Evolutionary conservation across 495 filamentous ascomycete genomes (phyloP).

Genomic region (Xylaria nigripes): DNA sequence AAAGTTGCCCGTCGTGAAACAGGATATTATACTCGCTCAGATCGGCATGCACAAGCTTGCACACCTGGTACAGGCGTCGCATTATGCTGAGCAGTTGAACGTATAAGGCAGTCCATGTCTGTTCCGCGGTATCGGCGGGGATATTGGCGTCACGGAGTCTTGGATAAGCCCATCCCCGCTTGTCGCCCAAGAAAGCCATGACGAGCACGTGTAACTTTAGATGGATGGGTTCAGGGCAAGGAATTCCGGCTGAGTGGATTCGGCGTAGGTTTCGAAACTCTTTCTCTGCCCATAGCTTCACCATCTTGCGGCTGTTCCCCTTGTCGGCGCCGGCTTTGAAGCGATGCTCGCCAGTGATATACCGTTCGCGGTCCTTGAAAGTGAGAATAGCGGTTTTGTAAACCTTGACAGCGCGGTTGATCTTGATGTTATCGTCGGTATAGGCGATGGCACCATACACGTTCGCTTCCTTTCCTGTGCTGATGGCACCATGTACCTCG

Average conservation of each 20-base stretch:
- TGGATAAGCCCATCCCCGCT: constrained; percentile 76
- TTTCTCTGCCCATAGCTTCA: constrained; percentile 97
- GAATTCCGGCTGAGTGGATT: constrained; percentile 72
- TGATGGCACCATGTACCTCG: constrained; percentile 79
- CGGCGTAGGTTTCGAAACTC: constrained; percentile 90
- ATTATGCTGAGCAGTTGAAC: constrained; percentile 78
- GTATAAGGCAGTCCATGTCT: constrained; percentile 72
- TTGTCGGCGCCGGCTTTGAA: constrained; percentile 74
- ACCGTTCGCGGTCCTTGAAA: constrained; percentile 94
- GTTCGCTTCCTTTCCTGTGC: constrained; percentile 95
- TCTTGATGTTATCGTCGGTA: constrained; percentile 36
- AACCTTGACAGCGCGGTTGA: constrained; percentile 79
- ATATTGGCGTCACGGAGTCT: constrained; percentile 53
- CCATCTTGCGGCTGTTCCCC: constrained; percentile 86
- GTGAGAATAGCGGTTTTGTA: constrained; percentile 96
- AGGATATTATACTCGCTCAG: constrained; percentile 95
- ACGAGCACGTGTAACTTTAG: constrained; percentile 85
- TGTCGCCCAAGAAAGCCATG: constrained; percentile 88
- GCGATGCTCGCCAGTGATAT: constrained; percentile 86
- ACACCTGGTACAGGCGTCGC: constrained; percentile 83
- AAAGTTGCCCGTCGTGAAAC: constrained; percentile 74
- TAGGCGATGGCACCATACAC: constrained; percentile 64
- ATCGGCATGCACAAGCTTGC: constrained; percentile 89
- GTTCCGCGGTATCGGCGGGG: constrained; percentile 49
- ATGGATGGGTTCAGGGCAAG: constrained; percentile 80